These are phyloP conservation scores for Termitomyces sp. DNA, from an alignment of 768 basidiomycete species.

Conservation along the genomic window DNA sequence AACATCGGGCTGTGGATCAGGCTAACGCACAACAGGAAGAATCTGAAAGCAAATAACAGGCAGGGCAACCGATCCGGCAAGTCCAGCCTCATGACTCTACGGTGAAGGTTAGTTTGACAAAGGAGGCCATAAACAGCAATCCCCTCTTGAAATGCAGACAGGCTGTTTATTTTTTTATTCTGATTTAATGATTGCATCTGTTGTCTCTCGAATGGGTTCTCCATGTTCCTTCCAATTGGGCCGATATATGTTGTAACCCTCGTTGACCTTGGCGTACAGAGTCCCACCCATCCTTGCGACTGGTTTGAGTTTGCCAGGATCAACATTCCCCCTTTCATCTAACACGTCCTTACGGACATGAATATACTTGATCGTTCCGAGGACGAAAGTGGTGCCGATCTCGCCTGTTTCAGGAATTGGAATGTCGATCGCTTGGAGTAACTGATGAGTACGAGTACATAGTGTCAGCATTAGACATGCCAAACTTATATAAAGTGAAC, in stretches of 20 bases:
- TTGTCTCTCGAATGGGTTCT: constrained; percentile 2
- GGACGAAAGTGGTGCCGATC: constrained; percentile 38
- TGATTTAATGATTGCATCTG: neutral
- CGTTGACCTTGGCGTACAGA: constrained; percentile 35
- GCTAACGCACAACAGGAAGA: too few species aligned
- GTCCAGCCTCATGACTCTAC: neutral
- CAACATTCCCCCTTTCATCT: constrained; percentile 36
- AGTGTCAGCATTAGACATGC: constrained; percentile 24
- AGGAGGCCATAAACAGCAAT: neutral
- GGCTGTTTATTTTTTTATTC: neutral
- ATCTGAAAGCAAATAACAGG: too few species aligned
- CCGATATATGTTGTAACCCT: constrained; percentile 57
- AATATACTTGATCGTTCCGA: constrained; percentile 52
- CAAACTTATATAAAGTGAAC: neutral
- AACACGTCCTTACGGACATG: constrained; percentile 58
- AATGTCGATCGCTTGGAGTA: constrained; percentile 40
- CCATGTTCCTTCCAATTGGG: constrained; percentile 40
- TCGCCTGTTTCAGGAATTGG: constrained; percentile 31
- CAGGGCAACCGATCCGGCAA: too few species aligned
- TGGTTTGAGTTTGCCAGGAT: constrained; percentile 44
- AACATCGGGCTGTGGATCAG: too few species aligned
- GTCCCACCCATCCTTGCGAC: constrained; percentile 53
- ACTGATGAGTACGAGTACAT: constrained; percentile 27
- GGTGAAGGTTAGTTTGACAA: neutral
- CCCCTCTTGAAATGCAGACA: neutral